These are phyloP conservation scores for Neofusicoccum sp. DNA, from an alignment of 2,329 filamentous ascomycete species.

Conservation along the genomic window DNA sequence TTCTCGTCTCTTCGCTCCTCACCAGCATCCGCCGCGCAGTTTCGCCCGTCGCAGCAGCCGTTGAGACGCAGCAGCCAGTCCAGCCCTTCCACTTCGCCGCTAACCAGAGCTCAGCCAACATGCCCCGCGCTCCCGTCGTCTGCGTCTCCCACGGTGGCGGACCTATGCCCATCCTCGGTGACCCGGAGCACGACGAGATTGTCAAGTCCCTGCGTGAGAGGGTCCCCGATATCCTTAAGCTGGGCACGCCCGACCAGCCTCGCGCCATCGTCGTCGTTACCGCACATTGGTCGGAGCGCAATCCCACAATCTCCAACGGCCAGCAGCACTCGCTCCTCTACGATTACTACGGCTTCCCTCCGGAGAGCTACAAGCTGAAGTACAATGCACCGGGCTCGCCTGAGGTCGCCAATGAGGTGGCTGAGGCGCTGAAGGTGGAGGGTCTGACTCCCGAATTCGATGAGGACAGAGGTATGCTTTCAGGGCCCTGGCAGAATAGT, in stretches of 20 bases:
- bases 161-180: constrained; percentile 58
- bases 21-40: background rate
- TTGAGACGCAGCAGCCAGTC: background rate
- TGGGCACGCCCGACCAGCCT: constrained; percentile 51
- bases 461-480: constrained; percentile 29
- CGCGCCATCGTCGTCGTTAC: constrained; percentile 58
- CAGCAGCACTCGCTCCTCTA: constrained; percentile 52
- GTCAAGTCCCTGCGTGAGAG: constrained; percentile 52
- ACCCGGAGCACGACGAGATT: constrained; percentile 53
- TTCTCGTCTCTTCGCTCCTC: constrained; percentile 12
- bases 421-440: constrained; percentile 45
- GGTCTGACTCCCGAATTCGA: constrained; percentile 43
- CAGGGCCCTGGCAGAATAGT: background rate
- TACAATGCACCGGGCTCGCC: constrained; percentile 59
- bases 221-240: constrained; percentile 56
- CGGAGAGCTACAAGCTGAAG: constrained; percentile 54
- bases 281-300: constrained; percentile 55
- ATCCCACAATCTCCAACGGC: constrained; percentile 53
- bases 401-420: constrained; percentile 51
- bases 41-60: background rate
- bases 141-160: constrained; percentile 45
- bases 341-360: constrained; percentile 61
- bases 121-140: constrained; percentile 37
- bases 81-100: constrained; percentile 14
- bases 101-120: constrained; percentile 14